phyloP scores from a whole-genome alignment of 441 rosid species.

The Gossypium armourianum region DNA sequence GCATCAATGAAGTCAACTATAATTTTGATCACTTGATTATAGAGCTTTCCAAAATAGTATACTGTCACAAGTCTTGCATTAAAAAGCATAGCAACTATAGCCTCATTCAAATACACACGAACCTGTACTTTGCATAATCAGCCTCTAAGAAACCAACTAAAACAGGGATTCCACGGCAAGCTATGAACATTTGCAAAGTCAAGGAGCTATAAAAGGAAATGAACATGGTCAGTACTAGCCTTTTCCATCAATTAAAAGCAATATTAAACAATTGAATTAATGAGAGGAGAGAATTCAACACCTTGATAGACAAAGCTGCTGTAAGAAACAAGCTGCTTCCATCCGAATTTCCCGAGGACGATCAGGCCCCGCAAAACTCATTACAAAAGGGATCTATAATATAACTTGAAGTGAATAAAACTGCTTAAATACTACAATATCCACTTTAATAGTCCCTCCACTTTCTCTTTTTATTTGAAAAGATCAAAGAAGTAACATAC shows the following conservation, averaged over 20 bases:
- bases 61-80: not conserved
- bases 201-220: slow-evolving; percentile 49
- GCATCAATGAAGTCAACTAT: not conserved
- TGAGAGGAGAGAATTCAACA: slow-evolving; percentile 23
- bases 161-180: slow-evolving; percentile 88
- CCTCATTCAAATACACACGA: slow-evolving; percentile 5
- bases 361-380: slow-evolving; percentile 64
- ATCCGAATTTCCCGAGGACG: slow-evolving; percentile 78
- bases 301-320: slow-evolving; percentile 98
- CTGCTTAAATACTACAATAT: not conserved
- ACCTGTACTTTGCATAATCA: slow-evolving; percentile 90
- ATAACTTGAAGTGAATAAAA: slow-evolving; percentile 23
- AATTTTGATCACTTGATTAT: not conserved
- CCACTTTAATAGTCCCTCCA: not conserved
- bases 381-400: slow-evolving; percentile 76
- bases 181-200: slow-evolving; percentile 95
- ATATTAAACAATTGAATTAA: slow-evolving; percentile 8
- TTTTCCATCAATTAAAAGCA: slow-evolving; percentile 1
- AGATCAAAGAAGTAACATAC: not conserved
- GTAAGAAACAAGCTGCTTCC: slow-evolving; percentile 88
- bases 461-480: not conserved
- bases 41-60: not conserved
- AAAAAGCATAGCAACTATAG: not conserved
- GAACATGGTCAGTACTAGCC: slow-evolving; percentile 19
- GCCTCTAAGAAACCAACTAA: slow-evolving; percentile 91